Evolutionary conservation across 495 filamentous ascomycete genomes (phyloP), one percentile per base, ranked within the genome.

Genomic region (Aspergillus ellipticus): DNA sequence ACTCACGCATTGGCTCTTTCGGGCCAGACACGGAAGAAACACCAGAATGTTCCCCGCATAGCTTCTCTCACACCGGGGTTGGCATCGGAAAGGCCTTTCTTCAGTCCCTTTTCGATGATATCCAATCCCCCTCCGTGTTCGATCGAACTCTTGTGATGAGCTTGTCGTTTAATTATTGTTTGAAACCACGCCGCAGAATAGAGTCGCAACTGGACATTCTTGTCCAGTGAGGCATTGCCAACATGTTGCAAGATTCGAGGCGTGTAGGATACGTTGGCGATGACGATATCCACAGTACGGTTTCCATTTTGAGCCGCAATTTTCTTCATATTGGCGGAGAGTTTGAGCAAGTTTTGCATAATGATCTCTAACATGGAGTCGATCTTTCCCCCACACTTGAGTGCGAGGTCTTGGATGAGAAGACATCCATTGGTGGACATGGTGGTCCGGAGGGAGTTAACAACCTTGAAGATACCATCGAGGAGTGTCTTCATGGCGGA

Each of bases 351-450:
- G 55, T 86, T 90, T 54, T 94, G 90, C 70, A 97, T 83, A 7
- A 97, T 77, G 15, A 96, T 82, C 63, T 98, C 94, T 19, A 94
- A 86, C 85, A 95, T 91, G 1, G 87, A 77, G 62, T 98, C 94
- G 42, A 97, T 81, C 54, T 78, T 87, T 0, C 91, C 79, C 2
- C 91, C 90, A 42, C 86, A 85, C 16, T 79, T 82, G 54, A 77
- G 83, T 10, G 90, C 92, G 20, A 97, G 71, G 41, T 97, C 94
- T 64, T 96, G 92, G 39, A 97, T 78, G 41, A 96, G 73, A 52
- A 82, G 85, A 64, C 90, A 94, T 8, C 88, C 92, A 62, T 88
- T 88, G 24, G 89, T 92, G 2, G 88, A 92, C 46, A 96, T 75
- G 42, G 90, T 97, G 1, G 95, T 97, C 57, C 95, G 80, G 33